These are phyloP conservation scores for Verticillium albo-atrum DNA, from an alignment of 2,329 filamentous ascomycete genomes.

Conservation along the genomic window DNA sequence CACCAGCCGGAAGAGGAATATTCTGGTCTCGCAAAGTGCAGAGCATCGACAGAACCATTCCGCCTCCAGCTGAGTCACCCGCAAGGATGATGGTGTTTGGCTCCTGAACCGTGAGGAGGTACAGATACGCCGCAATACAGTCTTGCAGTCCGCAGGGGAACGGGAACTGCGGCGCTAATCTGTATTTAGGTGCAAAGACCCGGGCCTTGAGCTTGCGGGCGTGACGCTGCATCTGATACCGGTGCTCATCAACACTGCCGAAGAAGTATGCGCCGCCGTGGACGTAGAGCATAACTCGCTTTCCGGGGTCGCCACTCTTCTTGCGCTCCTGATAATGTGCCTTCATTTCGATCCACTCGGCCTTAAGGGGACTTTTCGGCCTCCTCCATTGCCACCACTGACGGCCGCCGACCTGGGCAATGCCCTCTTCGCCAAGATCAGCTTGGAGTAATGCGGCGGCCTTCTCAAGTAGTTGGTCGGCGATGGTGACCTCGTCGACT, in stretches of 20 bases:
- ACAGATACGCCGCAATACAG: constrained; percentile 82
- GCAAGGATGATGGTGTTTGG: constrained; percentile 80
- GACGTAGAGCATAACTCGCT: constrained; percentile 85
- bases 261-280: constrained; percentile 96
- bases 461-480: constrained; percentile 56
- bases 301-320: constrained; percentile 52
- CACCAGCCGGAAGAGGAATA: constrained; percentile 81
- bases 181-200: constrained; percentile 82
- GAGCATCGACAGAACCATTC: constrained; percentile 79
- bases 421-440: constrained; percentile 74
- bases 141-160: constrained; percentile 93
- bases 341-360: constrained; percentile 97
- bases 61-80: constrained; percentile 89
- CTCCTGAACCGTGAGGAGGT: constrained; percentile 71
- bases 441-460: constrained; percentile 64
- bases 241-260: constrained; percentile 90
- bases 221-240: constrained; percentile 97
- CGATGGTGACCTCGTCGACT: constrained; percentile 64
- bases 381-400: constrained; percentile 89
- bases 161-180: constrained; percentile 87
- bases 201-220: constrained; percentile 89
- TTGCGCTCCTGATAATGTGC: constrained; percentile 71
- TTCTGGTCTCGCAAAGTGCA: constrained; percentile 78
- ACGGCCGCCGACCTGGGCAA: constrained; percentile 71
- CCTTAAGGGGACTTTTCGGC: constrained; percentile 61